Conservation (phyloP, 2,329 filamentous ascomycete genomes). For the Knufia fluminis region DNA sequence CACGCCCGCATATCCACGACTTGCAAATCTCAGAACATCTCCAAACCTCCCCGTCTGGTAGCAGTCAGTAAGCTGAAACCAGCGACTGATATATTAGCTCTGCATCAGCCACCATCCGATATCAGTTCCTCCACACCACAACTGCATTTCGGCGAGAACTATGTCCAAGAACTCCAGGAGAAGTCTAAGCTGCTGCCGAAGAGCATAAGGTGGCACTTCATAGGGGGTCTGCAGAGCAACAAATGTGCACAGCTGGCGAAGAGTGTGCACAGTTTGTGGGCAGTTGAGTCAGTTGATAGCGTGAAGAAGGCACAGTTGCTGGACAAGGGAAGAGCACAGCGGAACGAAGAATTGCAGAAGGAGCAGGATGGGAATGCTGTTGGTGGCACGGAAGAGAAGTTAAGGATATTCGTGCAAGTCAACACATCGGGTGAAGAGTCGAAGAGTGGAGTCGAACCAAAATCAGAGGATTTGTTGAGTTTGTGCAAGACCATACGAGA, state of each 20-base stretch:
- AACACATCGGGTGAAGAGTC: conserved; percentile 84
- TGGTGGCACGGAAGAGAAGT: conserved; percentile 26
- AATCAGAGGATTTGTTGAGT: conserved; percentile 30
- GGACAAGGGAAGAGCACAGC: conserved; percentile 61
- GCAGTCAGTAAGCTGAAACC: conserved; percentile 97
- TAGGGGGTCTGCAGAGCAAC: conserved; percentile 84
- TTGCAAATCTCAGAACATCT: conserved; percentile 24
- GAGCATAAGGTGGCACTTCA: conserved; percentile 88
- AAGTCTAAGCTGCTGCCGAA: conserved; percentile 71
- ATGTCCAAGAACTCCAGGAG: conserved; percentile 77
- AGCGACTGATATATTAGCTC: conserved; percentile 75
- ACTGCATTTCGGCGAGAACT: conserved; percentile 91
- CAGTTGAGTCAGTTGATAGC: conserved; percentile 82
- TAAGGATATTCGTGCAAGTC: conserved; percentile 81
- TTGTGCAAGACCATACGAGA: conserved; percentile 63
- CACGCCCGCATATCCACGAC: conserved; percentile 48
- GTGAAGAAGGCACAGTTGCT: conserved; percentile 78
- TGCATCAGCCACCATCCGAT: conserved; percentile 51
- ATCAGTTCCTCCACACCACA: conserved; percentile 1
- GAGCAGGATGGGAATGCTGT: conserved; percentile 25
- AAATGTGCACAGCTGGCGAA: conserved; percentile 80
- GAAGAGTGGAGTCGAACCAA: conserved; percentile 72
- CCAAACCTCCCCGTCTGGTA: conserved; percentile 54
- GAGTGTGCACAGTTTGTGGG: conserved; percentile 79
- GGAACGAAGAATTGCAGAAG: conserved; percentile 29